Evolutionary conservation across 768 basidiomycete genomes (phyloP).

Genomic region (Suillus fuscotomentosus): DNA sequence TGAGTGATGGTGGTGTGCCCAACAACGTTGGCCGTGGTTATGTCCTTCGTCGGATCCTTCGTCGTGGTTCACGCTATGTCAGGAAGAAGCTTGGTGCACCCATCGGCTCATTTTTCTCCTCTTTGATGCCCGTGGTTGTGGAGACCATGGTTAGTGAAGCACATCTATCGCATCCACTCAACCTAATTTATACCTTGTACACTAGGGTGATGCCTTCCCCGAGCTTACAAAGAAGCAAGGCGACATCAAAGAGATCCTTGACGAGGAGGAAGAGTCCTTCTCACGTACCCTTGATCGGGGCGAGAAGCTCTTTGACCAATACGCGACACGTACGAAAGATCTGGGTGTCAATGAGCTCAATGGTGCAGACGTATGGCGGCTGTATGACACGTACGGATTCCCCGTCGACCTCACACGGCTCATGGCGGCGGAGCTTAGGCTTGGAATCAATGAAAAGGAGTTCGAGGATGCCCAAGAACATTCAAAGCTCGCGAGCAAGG

Average conservation of each 20-base stretch:
- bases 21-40: slow-evolving; percentile 97
- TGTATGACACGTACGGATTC: slow-evolving; percentile 99
- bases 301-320: slow-evolving; percentile 92
- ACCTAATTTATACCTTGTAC: slow-evolving; percentile 9
- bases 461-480: slow-evolving; percentile 86
- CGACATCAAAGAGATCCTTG: slow-evolving; percentile 91
- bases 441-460: slow-evolving; percentile 82
- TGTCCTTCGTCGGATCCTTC: slow-evolving; percentile 90
- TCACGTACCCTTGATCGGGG: slow-evolving; percentile 96
- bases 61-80: slow-evolving; percentile 93
- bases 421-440: slow-evolving; percentile 93
- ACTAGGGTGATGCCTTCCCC: slow-evolving; percentile 84
- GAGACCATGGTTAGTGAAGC: slow-evolving; percentile 73
- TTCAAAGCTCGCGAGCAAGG: slow-evolving; percentile 92
- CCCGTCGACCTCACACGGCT: slow-evolving; percentile 94
- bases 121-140: slow-evolving; percentile 84
- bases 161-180: background rate
- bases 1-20: slow-evolving; percentile 95
- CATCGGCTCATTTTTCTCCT: slow-evolving; percentile 95
- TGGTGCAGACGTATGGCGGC: slow-evolving; percentile 93
- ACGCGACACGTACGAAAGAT: slow-evolving; percentile 65
- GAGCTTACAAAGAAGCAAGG: slow-evolving; percentile 81
- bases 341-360: slow-evolving; percentile 63
- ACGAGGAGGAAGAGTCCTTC: slow-evolving; percentile 98
- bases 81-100: slow-evolving; percentile 91